Base-by-base conservation (phyloP, 306 rosid species). In the Clitoria ternatea region DNA sequence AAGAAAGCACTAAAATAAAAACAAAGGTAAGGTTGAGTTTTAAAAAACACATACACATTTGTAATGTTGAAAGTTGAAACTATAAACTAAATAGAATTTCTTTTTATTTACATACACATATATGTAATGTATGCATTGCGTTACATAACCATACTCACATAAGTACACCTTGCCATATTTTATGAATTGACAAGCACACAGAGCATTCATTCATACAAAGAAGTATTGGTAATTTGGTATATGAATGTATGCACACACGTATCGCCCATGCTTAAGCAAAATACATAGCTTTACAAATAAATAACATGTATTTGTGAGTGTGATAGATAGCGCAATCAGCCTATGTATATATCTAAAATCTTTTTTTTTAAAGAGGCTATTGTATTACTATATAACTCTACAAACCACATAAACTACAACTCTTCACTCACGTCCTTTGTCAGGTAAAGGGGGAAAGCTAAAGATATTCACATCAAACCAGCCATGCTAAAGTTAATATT, bases 401-500 rank as follows among this genome's bases (percentile, higher is more conserved):
- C 10, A 55, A 67, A 66, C 66, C 15, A 61, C 48, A 69, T 61
- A 30, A 60, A 44, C 19, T 54, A 68, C 14, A 15, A 72, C 26
- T 37, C 39, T 13, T 71, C 73, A 59, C 35, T 24, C 33, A 67
- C 29, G 68, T 60, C 73, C 36, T 40, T 23, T n/a, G 45, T 26
- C 56, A 12, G 24, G 26, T 3, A 18, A 10, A 70, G 61, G 24
- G 49, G 9, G 45, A 47, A 67, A 69, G 17, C 30, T 13, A 17
- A 5, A 50, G 12, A 68, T 24, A 74, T 50, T 27, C 61, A 66
- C 19, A 49, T 42, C 30, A 76, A 44, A 73, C 61, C 74, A 74
- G n/a, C 69, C 65, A 66, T 30, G 33, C 57, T 67, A 69, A 80
- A 73, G 47, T 40, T 11, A 67, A 65, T 15, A 64, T 3, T 59